Evolutionary conservation across 768 basidiomycete genomes (phyloP).

Genomic region (Lentinula sp.): DNA sequence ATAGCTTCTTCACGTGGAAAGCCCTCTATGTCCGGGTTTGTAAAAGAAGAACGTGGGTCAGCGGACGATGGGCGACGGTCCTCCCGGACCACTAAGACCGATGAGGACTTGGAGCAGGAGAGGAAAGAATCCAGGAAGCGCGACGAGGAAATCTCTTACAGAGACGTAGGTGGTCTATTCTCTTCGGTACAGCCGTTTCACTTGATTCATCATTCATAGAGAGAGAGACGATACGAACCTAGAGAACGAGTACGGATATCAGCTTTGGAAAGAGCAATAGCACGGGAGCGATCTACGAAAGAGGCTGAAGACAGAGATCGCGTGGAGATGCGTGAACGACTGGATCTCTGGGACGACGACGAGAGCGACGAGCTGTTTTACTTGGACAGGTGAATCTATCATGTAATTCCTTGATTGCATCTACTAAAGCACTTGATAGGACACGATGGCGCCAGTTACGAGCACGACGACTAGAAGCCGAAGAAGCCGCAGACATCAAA

Average conservation of each 20-base stretch:
- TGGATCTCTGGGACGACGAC: conserved; percentile 91
- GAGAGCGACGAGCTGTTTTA: conserved; percentile 92
- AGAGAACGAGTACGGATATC: conserved; percentile 80
- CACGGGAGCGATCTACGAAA: conserved; percentile 61
- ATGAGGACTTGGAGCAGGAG: conserved; percentile 84
- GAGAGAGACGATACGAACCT: conserved; percentile 90
- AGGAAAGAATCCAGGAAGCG: conserved; percentile 67
- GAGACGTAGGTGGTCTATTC: conserved; percentile 58
- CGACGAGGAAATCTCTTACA: conserved; percentile 80
- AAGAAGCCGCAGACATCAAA: conserved; percentile 80
- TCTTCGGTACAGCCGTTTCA: neutral
- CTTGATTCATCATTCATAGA: conserved; percentile 35
- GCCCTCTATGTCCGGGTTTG: conserved; percentile 64
- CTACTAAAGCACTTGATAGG: conserved; percentile 29
- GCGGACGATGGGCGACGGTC: conserved; percentile 29
- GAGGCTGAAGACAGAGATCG: conserved; percentile 79
- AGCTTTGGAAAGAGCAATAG: conserved; percentile 68
- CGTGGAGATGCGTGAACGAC: conserved; percentile 69
- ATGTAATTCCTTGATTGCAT: neutral
- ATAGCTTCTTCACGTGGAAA: conserved; percentile 57
- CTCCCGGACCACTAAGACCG: conserved; percentile 51
- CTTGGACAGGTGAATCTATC: conserved; percentile 65
- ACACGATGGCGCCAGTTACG: conserved; percentile 81
- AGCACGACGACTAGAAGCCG: conserved; percentile 60
- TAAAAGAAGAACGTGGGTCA: conserved; percentile 44